Evolutionary conservation across 208 protist species (phyloP).

Genomic region (Leishmania major): DNA sequence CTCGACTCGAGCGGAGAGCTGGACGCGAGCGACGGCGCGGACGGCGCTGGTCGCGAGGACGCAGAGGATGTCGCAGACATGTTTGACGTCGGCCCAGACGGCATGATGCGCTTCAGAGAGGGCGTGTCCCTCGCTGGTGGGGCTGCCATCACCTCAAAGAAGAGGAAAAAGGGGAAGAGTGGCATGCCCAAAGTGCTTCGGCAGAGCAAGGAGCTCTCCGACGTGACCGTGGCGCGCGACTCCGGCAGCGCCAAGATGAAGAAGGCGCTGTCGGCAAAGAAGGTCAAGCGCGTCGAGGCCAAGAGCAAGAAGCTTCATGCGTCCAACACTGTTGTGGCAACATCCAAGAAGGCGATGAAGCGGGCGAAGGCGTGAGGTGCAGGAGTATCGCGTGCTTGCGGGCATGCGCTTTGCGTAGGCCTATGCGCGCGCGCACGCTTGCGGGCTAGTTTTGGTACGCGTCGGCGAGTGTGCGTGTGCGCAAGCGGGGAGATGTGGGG

Average conservation of each 20-base stretch:
- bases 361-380: neutral
- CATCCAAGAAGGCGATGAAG: slow-evolving; percentile 3
- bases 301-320: neutral
- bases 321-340: neutral
- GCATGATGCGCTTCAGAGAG: slow-evolving; percentile 29
- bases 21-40: slow-evolving; percentile 19
- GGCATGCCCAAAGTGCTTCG: slow-evolving; percentile 29
- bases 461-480: neutral
- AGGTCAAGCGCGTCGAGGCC: slow-evolving; percentile 9
- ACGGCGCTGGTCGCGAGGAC: slow-evolving; percentile 11
- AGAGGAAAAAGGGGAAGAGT: slow-evolving; percentile 13
- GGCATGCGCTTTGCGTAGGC: neutral
- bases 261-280: slow-evolving; percentile 20
- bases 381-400: neutral
- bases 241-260: slow-evolving; percentile 12
- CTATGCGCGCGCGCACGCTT: neutral
- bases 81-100: slow-evolving; percentile 19
- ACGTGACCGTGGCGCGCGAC: neutral
- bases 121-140: neutral
- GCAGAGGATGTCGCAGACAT: slow-evolving; percentile 10
- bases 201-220: slow-evolving; percentile 34
- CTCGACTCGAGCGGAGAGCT: slow-evolving; percentile 15
- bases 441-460: neutral
- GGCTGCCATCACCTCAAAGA: slow-evolving; percentile 2
- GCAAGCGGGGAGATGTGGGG: neutral